Evolutionary conservation across 2,329 filamentous ascomycete species (phyloP).

Genomic region (Fusarium bulbicola): DNA sequence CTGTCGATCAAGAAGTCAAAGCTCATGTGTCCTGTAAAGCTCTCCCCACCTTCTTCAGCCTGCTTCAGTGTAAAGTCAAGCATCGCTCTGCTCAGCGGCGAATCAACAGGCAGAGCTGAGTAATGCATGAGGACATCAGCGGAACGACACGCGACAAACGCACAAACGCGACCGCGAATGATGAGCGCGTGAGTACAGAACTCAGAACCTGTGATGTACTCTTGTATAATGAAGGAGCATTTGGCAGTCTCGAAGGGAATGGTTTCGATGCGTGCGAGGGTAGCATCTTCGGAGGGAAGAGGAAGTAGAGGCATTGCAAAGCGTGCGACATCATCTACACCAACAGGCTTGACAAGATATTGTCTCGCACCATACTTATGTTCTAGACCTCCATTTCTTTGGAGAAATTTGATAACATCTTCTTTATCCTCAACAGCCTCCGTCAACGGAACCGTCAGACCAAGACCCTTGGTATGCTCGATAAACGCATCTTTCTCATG

Average conservation of each 20-base stretch:
- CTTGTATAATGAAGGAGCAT: constrained; percentile 63
- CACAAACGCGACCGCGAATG: constrained; percentile 69
- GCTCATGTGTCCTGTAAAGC: constrained; percentile 74
- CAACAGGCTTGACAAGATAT: constrained; percentile 74
- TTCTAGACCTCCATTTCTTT: constrained; percentile 39
- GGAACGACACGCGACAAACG: constrained; percentile 73
- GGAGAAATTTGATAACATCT: constrained; percentile 63
- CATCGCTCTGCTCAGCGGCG: constrained; percentile 67
- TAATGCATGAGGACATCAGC: constrained; percentile 74
- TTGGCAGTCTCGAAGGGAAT: constrained; percentile 53
- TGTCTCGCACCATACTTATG: constrained; percentile 43
- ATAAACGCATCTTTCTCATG: constrained; percentile 75
- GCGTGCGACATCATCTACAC: constrained; percentile 67
- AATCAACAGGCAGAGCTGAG: constrained; percentile 62
- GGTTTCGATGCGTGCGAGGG: constrained; percentile 61
- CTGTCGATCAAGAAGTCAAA: constrained; percentile 72
- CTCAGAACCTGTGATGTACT: constrained; percentile 69
- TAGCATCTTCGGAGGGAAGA: constrained; percentile 60
- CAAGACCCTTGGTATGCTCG: constrained; percentile 61
- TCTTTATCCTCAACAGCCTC: constrained; percentile 62
- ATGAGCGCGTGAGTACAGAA: constrained; percentile 78
- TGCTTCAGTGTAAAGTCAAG: constrained; percentile 70
- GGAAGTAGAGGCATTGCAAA: constrained; percentile 74
- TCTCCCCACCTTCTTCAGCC: constrained; percentile 57
- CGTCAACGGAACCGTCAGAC: constrained; percentile 63